Evolutionary conservation across 2,329 filamentous ascomycete species (phyloP), one percentile per base, ranked within the genome.

Genomic region (Aureobasidium sp.): DNA sequence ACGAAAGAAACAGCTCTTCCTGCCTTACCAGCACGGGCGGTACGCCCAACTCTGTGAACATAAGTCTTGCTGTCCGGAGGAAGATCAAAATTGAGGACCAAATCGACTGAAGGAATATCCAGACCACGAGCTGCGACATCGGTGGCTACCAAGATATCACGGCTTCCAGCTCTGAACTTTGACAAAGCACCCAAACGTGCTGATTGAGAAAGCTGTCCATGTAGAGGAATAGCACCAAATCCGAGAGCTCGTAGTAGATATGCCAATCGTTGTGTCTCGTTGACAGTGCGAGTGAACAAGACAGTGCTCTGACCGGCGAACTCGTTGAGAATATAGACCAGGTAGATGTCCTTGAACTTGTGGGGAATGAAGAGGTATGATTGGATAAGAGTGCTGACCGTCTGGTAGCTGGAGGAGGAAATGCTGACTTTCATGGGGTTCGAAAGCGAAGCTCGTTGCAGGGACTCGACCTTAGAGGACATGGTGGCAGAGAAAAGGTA

Each of bases 401-500:
- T 62, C 20, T 62, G 91, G 75, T 96, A 94, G 72, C 91, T 92
- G 74, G 84, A 90, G 62, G 83, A 84, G 64, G 86, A 91, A 70
- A 97, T 87, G 71, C 87, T 90, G 63, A 97, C 88, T 34, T 89
- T 84, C 7, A 95, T 80, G 0, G 93, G 93, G 68, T 96, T 91
- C 48, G 86, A 86, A 61, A 99, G 80, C 64, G 89, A 92, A 23
- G 94, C 94, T 58, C 94, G 86, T 73, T 97, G 94, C 51, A 99
- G 79, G 58, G 87, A 91, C 75, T 97, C 94, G 63, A 99, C 89
- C 74, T 97, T 96, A 64, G 87, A 91, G 68, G 87, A 91, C 83
- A 97, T 93, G 13, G 94, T 99, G 1, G 94, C 93, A 4, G 89
- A 94, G 80, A 96, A 97, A 46, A 99, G 87, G 71, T 88, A 94